These are phyloP conservation scores for Ceratobasidium sp. DNA, from an alignment of 1,284 basidiomycete species.

Conservation along the genomic window DNA sequence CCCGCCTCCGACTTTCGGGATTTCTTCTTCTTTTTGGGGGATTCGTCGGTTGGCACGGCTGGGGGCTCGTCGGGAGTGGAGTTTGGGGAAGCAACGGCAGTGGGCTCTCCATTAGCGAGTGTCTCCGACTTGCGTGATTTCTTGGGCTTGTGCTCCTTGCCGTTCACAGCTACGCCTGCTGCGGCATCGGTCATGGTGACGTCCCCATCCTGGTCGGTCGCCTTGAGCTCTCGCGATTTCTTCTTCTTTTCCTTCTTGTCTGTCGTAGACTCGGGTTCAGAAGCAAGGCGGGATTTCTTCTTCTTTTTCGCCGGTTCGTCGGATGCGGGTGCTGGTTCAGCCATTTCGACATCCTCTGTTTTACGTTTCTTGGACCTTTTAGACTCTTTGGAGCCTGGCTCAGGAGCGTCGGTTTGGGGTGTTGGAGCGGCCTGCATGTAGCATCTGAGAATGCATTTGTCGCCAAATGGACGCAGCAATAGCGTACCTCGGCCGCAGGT, in stretches of 20 bases:
- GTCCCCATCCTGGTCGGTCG: slow-evolving; percentile 15
- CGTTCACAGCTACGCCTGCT: slow-evolving; percentile 50
- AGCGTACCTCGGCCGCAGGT: slow-evolving; percentile 53
- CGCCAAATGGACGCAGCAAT: slow-evolving; percentile 49
- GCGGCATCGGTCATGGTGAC: slow-evolving; percentile 16
- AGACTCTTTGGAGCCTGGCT: slow-evolving; percentile 43
- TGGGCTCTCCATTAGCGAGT: slow-evolving; percentile 40
- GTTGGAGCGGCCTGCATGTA: slow-evolving; percentile 9
- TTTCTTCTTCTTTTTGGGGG: slow-evolving; percentile 54
- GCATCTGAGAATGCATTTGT: neutral
- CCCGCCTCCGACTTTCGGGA: slow-evolving; percentile 50
- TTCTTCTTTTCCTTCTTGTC: slow-evolving; percentile 49
- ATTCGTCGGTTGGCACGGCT: slow-evolving; percentile 52
- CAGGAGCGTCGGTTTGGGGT: slow-evolving; percentile 15
- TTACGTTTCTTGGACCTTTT: slow-evolving; percentile 54
- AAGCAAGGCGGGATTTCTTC: slow-evolving; percentile 34
- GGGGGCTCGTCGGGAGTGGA: slow-evolving; percentile 47
- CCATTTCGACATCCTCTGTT: slow-evolving; percentile 50
- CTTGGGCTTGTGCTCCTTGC: slow-evolving; percentile 45
- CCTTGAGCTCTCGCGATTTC: slow-evolving; percentile 19
- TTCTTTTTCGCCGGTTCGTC: slow-evolving; percentile 53
- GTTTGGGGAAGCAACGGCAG: slow-evolving; percentile 11
- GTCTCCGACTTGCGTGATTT: slow-evolving; percentile 42
- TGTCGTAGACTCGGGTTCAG: neutral
- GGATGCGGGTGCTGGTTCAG: neutral